Evolutionary conservation across 169 alveolate genomes (phyloP), one percentile per base, ranked within the genome.

Genomic region (Plasmodium falciparum): DNA sequence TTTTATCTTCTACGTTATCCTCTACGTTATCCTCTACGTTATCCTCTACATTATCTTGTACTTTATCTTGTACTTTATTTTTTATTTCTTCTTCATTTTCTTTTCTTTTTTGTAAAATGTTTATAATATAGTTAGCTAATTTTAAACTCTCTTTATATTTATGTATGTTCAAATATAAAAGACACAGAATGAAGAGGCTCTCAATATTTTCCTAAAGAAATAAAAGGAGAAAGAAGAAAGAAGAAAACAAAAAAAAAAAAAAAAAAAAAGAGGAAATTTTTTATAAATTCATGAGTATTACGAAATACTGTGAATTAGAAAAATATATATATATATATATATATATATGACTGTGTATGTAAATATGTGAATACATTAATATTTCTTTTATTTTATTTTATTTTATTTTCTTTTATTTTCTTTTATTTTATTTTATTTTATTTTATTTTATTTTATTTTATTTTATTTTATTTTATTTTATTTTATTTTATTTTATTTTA

Each of bases 191-290:
- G 61, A 78, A 78, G 33, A 78, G 65, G 61, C 89, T 78, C 39
- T 78, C 89, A 6, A 58, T 11, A 58, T 78, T 50, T 78, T 78
- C 78, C 89, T 78, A 47, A 15, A 66, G 45, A 49, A 76, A 33
- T 43, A 56, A 15, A 54, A 54, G 6, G 13, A 22, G 9, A 12
- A 29, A 29, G 43, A 29, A 29, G 3, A 29, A 29, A 29, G 3
- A 1, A 66, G 24, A 76, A 29, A 33, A 54, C 0, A 8, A 56
- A 56, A 56, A 29, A 6, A 13, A 33, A 5, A 2, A 52, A 49
- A 65, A 33, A 39, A 56, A 11, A 13, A 56, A 56, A 15, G 29
- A 6, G 0, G 12, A 56, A 5, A 0, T n/a, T 4, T 8, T 56
- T 56, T 56, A 22, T 56, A 7, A 33, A 33, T 33, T 33, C 45